Evolutionary conservation across 2,329 filamentous ascomycete species (phyloP), one percentile per base, ranked within the genome.

Genomic region (Clonostachys rosea): DNA sequence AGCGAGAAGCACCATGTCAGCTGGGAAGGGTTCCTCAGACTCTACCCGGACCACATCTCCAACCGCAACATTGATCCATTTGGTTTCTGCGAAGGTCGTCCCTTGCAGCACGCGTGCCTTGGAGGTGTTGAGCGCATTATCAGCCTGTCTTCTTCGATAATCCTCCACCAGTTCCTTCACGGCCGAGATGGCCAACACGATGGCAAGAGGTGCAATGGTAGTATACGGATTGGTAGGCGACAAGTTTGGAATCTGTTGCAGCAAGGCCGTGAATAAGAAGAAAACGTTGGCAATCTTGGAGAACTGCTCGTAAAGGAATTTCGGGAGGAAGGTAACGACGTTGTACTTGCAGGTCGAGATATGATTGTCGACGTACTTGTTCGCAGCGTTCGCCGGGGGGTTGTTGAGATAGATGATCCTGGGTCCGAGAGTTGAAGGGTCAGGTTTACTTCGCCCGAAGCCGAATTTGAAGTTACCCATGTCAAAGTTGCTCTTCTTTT

Each of bases 241-340:
- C 51, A 99, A 86, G 54, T 87, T 86, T 18, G 94, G 94, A 51
- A 99, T 96, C 66, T 99, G 94, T 72, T 99, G 94, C 42, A 99
- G 73, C 39, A 83, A 85, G 14, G 94, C 91, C 36, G 94, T 99
- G 68, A 99, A 97, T 64, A 99, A 81, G 87, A 99, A 99, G 76
- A 99, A 99, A 61, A 99, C 70, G 70, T 99, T 99, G 74, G 94
- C 94, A 68, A 96, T 96, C 75, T 96, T 99, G 51, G 91, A 96
- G 71, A 99, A 99, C 65, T 99, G 94, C 67, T 99, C 94, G 66
- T 92, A 91, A 48, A 99, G 76, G 69, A 99, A 99, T 68, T 99
- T 99, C 44, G 94, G 94, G 16, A 97, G 64, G 67, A 99, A 99
- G 17, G 91, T 96, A 47, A 89, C 77, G 61, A 90, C 59, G 66